These are phyloP conservation scores for Alternaria triticimaculans DNA, from an alignment of 2,329 filamentous ascomycete species.

Conservation along the genomic window DNA sequence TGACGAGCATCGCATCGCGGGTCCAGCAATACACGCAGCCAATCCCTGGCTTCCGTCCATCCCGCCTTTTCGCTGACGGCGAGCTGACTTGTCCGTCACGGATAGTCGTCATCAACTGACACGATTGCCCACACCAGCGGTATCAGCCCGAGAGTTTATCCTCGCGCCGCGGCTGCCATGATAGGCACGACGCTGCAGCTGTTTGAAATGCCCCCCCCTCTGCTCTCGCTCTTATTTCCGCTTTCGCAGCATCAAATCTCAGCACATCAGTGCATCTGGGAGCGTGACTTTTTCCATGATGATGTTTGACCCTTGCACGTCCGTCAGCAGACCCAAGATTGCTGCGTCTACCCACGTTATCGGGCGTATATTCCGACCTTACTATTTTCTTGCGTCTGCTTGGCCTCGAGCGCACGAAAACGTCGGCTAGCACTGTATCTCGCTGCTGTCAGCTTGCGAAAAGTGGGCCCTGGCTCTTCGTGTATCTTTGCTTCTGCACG, in stretches of 20 bases:
- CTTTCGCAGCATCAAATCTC: conserved; percentile 3
- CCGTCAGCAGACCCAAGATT: conserved; percentile 18
- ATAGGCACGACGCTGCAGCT: conserved; percentile 5
- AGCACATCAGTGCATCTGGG: not conserved
- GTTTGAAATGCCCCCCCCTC: conserved; percentile 4
- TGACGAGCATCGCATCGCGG: not conserved
- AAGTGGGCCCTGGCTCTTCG: conserved; percentile 19
- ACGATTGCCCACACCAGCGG: conserved; percentile 5
- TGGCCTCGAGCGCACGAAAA: conserved; percentile 15
- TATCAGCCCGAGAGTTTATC: conserved; percentile 8
- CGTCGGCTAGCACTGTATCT: conserved; percentile 24
- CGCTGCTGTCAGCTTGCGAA: conserved; percentile 19
- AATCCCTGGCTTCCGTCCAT: conserved; percentile 1
- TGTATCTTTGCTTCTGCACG: conserved; percentile 22
- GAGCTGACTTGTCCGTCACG: conserved; percentile 5
- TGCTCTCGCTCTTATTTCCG: conserved; percentile 18
- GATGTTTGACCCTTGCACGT: conserved; percentile 1
- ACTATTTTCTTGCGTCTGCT: conserved; percentile 1
- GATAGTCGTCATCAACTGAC: conserved; percentile 27
- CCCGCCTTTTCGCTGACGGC: conserved; percentile 11
- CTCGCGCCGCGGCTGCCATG: conserved; percentile 10
- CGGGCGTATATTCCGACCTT: conserved; percentile 2
- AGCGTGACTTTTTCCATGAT: conserved; percentile 6
- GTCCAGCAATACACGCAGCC: not conserved
- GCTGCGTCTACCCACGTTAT: conserved; percentile 12